A percentile compares a stretch with the other conserved stretches of the same genome.
Evolutionary conservation across 768 basidiomycete genomes (phyloP).

Genomic region (Russula dissimulans): DNA sequence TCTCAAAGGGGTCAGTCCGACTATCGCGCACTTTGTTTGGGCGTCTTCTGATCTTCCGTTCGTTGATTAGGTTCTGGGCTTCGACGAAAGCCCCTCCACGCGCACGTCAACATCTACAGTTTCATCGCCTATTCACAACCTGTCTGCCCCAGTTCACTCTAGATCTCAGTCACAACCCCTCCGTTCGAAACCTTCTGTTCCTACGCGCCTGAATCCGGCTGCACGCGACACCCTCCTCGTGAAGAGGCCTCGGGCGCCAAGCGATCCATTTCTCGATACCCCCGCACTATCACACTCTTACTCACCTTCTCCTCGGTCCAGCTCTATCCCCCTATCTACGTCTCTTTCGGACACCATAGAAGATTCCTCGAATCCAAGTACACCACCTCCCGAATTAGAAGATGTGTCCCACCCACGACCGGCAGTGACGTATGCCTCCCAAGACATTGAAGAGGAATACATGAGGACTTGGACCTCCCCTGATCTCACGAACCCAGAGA

Average conservation of each 20-base stretch:
- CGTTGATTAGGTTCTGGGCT: conserved; percentile 47
- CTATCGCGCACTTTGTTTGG: conserved; percentile 23
- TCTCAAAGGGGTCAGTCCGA: conserved; percentile 73
- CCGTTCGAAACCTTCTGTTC: conserved; percentile 26
- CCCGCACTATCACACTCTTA: conserved; percentile 49
- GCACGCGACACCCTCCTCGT: conserved; percentile 37
- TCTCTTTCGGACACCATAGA: conserved; percentile 30
- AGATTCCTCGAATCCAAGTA: conserved; percentile 34
- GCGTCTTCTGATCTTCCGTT: conserved; percentile 8
- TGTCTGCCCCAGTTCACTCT: conserved; percentile 37
- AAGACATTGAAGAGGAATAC: conserved; percentile 38
- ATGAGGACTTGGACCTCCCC: conserved; percentile 78
- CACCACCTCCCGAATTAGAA: conserved; percentile 29
- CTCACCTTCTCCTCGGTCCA: conserved; percentile 42
- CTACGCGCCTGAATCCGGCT: conserved; percentile 27
- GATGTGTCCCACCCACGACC: conserved; percentile 22
- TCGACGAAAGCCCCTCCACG: conserved; percentile 49
- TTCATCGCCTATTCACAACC: conserved; percentile 30
- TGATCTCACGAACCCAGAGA: conserved; percentile 69
- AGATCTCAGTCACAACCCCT: conserved; percentile 51
- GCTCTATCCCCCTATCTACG: conserved; percentile 24
- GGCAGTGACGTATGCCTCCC: conserved; percentile 25
- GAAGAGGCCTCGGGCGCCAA: conserved; percentile 64
- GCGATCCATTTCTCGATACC: conserved; percentile 74
- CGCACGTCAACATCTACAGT: conserved; percentile 20